Evolutionary conservation across 2,329 filamentous ascomycete genomes (phyloP), one percentile per base, ranked within the genome.

Genomic region (Sclerotinia sclerotiorum): DNA sequence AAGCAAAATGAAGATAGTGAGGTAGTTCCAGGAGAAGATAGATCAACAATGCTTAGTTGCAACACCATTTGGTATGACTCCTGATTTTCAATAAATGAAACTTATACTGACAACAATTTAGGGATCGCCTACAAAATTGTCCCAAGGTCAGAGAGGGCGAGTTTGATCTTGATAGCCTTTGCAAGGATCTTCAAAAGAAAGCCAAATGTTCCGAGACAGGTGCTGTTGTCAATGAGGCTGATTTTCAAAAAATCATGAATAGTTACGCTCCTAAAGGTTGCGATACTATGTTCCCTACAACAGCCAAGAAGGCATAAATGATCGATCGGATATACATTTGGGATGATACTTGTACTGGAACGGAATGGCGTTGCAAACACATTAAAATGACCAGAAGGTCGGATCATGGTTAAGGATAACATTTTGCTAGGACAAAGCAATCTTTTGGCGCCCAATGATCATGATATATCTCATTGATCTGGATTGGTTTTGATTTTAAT

Each of bases 191-290:
- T 19, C 92, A 94, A 72, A 92, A 94, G 78, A 99, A 99, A 82
- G 95, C 95, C 69, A 95, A 94, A 77, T 99, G 95, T 79, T 97
- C 93, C 0, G 92, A 97, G 73, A 90, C 85, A 24, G 94, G 95
- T 21, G 92, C 96, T 17, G 92, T 97, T 24, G 91, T 99, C 32
- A 90, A 93, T 71, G 89, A 97, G 80, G 87, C 88, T 67, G 94
- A 98, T 75, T 97, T 98, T 74, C 91, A 97, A 77, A 87, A 84
- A 52, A 90, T 93, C 84, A 74, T 94, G 80, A 85, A 83, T 70
- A 61, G n/a, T 35, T 61, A 61, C n/a, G 32, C 21, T 2, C 13
- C 27, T 11, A 44, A 61, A 32, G 42, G 42, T 11, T 48, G 24
- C n/a, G 58, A 61, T 15, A 2, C 13, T 49, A 56, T 35, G 54